phyloP scores from a whole-genome alignment of 139 green algal genomes.

The Ulvella scutata region DNA sequence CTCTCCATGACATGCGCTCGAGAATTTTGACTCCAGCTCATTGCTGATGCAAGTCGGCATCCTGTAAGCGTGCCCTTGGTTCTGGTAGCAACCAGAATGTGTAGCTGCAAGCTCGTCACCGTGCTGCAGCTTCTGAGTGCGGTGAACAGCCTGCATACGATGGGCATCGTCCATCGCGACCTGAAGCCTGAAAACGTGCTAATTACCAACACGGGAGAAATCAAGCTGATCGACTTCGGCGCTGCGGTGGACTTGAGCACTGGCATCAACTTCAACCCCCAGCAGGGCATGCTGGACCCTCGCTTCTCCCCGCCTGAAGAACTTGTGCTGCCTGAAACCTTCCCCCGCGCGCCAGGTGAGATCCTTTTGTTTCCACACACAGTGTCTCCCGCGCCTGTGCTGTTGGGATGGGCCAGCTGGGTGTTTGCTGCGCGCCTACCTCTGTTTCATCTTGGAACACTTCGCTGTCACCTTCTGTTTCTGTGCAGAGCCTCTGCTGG shows the following conservation, averaged over 20 bases:
- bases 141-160: slow-evolving; percentile 42
- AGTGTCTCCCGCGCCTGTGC: not conserved
- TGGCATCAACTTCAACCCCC: slow-evolving; percentile 85
- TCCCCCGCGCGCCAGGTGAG: not conserved
- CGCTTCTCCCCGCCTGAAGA: slow-evolving; percentile 79
- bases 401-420: not conserved
- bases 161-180: slow-evolving; percentile 81
- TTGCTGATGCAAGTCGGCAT: too few species aligned
- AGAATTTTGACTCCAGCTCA: too few species aligned
- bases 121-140: slow-evolving; percentile 30
- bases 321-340: slow-evolving; percentile 64
- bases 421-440: not conserved
- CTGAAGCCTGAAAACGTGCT: slow-evolving; percentile 78
- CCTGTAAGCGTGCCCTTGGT: too few species aligned
- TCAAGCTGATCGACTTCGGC: slow-evolving; percentile 91
- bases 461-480: not conserved
- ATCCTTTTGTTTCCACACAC: slow-evolving; percentile 2
- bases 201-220: slow-evolving; percentile 10
- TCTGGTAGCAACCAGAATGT: too few species aligned
- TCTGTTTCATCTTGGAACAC: not conserved
- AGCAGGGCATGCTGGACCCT: slow-evolving; percentile 75
- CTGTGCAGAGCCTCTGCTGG: slow-evolving; percentile 40
- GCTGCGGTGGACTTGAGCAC: slow-evolving; percentile 78
- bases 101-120: too few species aligned
- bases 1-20: too few species aligned